Evolutionary conservation across 495 filamentous ascomycete genomes (phyloP).

Genomic region (Parmelia sp.): DNA sequence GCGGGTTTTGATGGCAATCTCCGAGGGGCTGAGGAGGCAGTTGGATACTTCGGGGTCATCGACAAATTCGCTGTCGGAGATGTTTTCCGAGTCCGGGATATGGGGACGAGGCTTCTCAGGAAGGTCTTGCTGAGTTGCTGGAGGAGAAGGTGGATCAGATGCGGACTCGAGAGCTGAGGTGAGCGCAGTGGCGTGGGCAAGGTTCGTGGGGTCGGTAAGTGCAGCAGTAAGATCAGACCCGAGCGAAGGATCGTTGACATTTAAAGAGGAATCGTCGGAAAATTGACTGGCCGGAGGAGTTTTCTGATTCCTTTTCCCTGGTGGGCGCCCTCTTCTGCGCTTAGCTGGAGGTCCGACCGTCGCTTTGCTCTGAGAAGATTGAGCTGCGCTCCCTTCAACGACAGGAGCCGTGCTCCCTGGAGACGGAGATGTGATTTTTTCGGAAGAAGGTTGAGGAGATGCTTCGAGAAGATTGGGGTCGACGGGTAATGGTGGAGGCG

Average conservation of each 20-base stretch:
- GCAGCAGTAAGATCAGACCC: constrained; percentile 46
- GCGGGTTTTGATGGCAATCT: constrained; percentile 70
- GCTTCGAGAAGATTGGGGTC: constrained; percentile 27
- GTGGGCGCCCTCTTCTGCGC: constrained; percentile 15
- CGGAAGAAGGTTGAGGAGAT: constrained; percentile 3
- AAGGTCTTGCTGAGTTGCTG: constrained; percentile 10
- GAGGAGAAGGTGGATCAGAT: not conserved
- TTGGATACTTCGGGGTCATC: constrained; percentile 77
- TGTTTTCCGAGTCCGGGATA: constrained; percentile 46
- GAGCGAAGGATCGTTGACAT: constrained; percentile 23
- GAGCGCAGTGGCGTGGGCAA: constrained; percentile 38
- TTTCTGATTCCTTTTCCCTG: not conserved
- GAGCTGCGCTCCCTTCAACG: not conserved
- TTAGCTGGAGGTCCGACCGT: constrained; percentile 12
- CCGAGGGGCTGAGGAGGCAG: constrained; percentile 63
- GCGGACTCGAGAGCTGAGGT: constrained; percentile 25
- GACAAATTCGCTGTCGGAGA: constrained; percentile 71
- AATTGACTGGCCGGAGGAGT: constrained; percentile 4
- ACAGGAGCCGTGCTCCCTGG: not conserved
- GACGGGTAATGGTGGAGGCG: constrained; percentile 29
- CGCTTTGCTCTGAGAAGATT: not conserved
- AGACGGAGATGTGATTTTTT: not conserved
- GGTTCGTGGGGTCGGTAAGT: constrained; percentile 42
- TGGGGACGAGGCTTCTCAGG: constrained; percentile 6
- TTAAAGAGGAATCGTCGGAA: constrained; percentile 35